Evolutionary conservation across 2,329 filamentous ascomycete species (phyloP), one percentile per base, ranked within the genome.

Genomic region (Botrytis paeoniae): DNA sequence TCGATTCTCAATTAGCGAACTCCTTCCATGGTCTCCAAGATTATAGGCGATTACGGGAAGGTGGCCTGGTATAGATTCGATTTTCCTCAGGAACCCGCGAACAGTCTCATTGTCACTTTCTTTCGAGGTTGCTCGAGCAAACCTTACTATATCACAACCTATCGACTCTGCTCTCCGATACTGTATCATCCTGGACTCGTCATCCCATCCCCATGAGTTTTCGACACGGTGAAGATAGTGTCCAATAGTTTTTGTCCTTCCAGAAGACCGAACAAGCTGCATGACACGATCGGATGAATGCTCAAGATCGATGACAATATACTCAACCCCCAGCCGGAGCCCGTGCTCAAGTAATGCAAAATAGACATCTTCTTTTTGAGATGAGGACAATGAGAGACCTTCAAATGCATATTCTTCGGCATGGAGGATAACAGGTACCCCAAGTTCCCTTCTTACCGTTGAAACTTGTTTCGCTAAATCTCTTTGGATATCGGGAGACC

Each of bases 291-390:
- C 80, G 60, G 86, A 83, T 12, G 84, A 83, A 60, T 86, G 82
- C 14, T 88, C 86, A 25, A 93, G 81, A 78, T 93, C 89, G 8
- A 93, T 82, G 48, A 88, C 89, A 69, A 90, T 78, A 76, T 89
- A 93, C 70, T 92, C 90, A 3, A 91, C 89, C 1, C 87, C 89
- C 62, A 93, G 84, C 22, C 90, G 87, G 35, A 92, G 82, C 8
- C 90, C 91, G 75, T 92, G 88, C 59, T 88, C 85, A 35, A 92
- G 83, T 41, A 92, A 82, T 71, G 87, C 84, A 22, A 88, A 81
- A 77, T 92, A 91, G 70, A 83, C 80, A 10, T 79, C 73, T 61
- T 80, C 78, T 51, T 78, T 77, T 41, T 78, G 75, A n/a, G 73
- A 59, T 16, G 73, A 65, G 8, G 78, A 77, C 8, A 78, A 54